Base-by-base conservation (phyloP, 208 protist species). In the Leishmania major region DNA sequence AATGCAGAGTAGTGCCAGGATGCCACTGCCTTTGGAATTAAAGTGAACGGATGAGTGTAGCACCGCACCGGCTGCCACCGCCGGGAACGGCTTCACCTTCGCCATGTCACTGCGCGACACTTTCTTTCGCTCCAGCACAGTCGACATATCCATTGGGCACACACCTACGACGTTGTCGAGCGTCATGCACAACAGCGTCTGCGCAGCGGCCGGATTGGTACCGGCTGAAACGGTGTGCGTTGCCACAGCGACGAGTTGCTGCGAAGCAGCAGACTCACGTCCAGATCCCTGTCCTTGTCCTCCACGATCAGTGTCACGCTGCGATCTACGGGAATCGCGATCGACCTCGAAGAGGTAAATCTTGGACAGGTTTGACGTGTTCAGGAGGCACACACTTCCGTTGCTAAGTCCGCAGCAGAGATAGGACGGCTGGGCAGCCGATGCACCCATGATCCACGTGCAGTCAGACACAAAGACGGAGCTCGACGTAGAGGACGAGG, bases 361-460 rank as follows among this genome's bases (percentile, higher is more conserved):
- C 74, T 96, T 96, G 28, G 81, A 76, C 31, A 95, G 84, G 66
- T 93, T 95, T 15, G 82, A 75, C 17, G 89, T 92, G 82, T 95
- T 93, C 1, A 97, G 78, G 51, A 97, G 75, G 78, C 90, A 94
- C 31, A 95, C 82, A 25, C 71, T 86, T 31, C 89, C 92, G 80
- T 92, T 87, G 79, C 85, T 93, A 5, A 97, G 88, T 1, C 86
- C 89, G 74, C 87, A 95, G 55, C 94, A 88, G 31, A 95, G 78
- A 73, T 86, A 94, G 15, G 88, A 81, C 6, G 89, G 66, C 47
- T 82, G 78, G 2, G 83, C 83, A 25, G 67, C 66, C 11, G 83
- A 76, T 7, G 88, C 60, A 3, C 81, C 84, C 40, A 78, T 78
- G 10, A 87, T 82, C 86, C 89, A 91, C 74, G 91, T 87, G 83